These are phyloP conservation scores for Daedalea quercina DNA, from an alignment of 768 basidiomycete genomes.

Conservation along the genomic window DNA sequence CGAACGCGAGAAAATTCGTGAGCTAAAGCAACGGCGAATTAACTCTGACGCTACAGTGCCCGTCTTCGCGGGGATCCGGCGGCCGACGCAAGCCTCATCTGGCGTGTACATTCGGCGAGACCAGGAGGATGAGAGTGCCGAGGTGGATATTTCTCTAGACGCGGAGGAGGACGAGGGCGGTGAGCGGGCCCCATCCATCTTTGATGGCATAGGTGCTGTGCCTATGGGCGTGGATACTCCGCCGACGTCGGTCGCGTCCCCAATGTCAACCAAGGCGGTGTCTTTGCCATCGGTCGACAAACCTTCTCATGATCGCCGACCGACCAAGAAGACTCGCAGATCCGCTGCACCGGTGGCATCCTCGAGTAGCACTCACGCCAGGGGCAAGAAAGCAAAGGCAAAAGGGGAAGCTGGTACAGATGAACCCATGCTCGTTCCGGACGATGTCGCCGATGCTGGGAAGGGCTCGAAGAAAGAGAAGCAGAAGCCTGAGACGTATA, in stretches of 20 bases:
- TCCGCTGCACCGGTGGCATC: neutral
- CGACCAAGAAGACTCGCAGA: constrained; percentile 9
- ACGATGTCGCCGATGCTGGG: constrained; percentile 3
- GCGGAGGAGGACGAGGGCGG: constrained; percentile 18
- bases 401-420: neutral
- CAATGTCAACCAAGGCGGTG: neutral
- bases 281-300: neutral
- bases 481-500: constrained; percentile 69
- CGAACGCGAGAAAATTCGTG: constrained; percentile 46
- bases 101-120: constrained; percentile 53
- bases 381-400: neutral
- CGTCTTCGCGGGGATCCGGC: constrained; percentile 12
- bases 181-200: neutral
- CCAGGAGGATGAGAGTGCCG: constrained; percentile 51
- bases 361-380: neutral
- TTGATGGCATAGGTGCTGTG: constrained; percentile 1
- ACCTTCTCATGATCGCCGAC: constrained; percentile 5
- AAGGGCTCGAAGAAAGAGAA: constrained; percentile 23
- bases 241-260: constrained; percentile 8
- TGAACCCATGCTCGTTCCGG: neutral
- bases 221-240: constrained; percentile 14
- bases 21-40: constrained; percentile 50
- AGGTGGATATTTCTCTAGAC: constrained; percentile 47
- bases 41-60: constrained; percentile 17
- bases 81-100: constrained; percentile 18